Evolutionary conservation across 1,139 yeast species (phyloP).

Genomic region (Pichiaceae sp.): DNA sequence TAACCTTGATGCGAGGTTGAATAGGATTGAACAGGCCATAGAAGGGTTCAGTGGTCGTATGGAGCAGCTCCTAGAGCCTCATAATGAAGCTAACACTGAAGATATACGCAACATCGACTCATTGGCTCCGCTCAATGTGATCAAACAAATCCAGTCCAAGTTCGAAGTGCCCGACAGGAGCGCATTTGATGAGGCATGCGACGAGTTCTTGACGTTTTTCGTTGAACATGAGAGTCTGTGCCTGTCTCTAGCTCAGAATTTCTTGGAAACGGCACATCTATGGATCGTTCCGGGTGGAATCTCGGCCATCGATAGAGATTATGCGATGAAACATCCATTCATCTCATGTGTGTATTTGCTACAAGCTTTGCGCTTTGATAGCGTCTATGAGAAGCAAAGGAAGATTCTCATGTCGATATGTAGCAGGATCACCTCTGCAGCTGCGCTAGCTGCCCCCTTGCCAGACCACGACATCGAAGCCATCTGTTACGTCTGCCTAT

Average conservation of each 20-base stretch:
- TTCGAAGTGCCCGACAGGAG: constrained; percentile 22
- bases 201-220: constrained; percentile 36
- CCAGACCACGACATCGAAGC: constrained; percentile 51
- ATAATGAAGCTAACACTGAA: background rate
- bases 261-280: constrained; percentile 38
- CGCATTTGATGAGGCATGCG: constrained; percentile 22
- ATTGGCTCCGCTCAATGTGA: constrained; percentile 31
- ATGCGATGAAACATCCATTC: constrained; percentile 38
- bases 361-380: constrained; percentile 43
- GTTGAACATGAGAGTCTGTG: constrained; percentile 29
- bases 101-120: constrained; percentile 5
- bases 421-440: constrained; percentile 29
- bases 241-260: constrained; percentile 32
- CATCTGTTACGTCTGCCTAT: constrained; percentile 39
- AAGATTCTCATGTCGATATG: constrained; percentile 35
- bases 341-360: constrained; percentile 42
- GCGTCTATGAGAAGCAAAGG: constrained; percentile 36
- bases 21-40: background rate
- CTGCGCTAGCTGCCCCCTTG: constrained; percentile 30
- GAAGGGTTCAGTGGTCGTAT: background rate
- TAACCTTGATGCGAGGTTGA: background rate
- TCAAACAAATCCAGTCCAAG: constrained; percentile 33
- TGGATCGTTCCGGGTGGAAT: constrained; percentile 51
- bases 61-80: background rate
- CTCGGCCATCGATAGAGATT: constrained; percentile 31